Percentiles rank a stretch among this genome's conserved stretches.
Conservation (phyloP, 2,329 filamentous ascomycete species). For the Curvularia sp. region DNA sequence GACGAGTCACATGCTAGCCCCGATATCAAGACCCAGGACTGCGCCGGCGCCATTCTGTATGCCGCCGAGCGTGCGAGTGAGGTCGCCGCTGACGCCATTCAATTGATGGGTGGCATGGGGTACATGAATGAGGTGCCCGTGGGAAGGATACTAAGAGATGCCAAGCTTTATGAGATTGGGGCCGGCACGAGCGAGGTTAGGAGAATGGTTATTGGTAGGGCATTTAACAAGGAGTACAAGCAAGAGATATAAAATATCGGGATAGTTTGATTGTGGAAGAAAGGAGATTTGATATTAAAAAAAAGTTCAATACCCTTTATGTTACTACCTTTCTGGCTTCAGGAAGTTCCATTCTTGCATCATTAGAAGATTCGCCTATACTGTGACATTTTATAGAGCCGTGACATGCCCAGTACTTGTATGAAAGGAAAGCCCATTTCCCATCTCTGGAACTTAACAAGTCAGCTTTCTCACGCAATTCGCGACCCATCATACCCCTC, state of each 20-base stretch:
- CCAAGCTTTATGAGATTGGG: slow-evolving; percentile 92
- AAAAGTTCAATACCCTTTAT: slow-evolving; percentile 11
- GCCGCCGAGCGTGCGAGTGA: slow-evolving; percentile 91
- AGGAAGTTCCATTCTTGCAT: neutral
- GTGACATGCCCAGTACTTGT: too few relatives aligned
- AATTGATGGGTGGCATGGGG: slow-evolving; percentile 92
- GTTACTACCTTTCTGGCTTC: neutral
- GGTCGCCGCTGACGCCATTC: slow-evolving; percentile 84
- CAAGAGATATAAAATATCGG: slow-evolving; percentile 26
- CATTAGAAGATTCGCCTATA: too few relatives aligned
- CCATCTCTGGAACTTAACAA: neutral
- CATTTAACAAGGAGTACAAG: slow-evolving; percentile 84
- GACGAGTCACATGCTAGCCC: slow-evolving; percentile 64
- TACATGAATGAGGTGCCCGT: slow-evolving; percentile 96
- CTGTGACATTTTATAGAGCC: too few relatives aligned
- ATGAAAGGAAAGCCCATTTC: neutral
- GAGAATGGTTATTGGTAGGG: slow-evolving; percentile 90
- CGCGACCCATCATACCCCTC: slow-evolving; percentile 48
- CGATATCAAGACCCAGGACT: slow-evolving; percentile 82
- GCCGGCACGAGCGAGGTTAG: slow-evolving; percentile 94
- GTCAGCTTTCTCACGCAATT: neutral
- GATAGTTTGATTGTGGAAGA: neutral
- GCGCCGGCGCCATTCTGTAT: slow-evolving; percentile 91
- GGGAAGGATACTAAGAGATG: slow-evolving; percentile 79
- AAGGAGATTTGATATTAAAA: neutral